Conservation (phyloP, 2,329 filamentous ascomycete species). For the Penicillium psychrosexuale region DNA sequence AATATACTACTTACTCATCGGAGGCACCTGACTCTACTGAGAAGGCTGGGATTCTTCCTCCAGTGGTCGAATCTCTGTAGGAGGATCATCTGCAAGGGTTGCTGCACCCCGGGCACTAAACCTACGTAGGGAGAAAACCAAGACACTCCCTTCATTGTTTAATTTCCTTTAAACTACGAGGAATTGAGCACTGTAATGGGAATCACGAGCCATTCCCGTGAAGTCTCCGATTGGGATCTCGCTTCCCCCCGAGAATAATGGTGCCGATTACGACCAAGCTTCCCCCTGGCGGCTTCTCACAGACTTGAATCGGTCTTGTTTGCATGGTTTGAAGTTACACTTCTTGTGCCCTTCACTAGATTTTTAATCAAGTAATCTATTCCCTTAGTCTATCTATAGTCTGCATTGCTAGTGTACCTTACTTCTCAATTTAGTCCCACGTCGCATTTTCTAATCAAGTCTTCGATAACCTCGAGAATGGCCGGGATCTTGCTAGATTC, state of each 20-base stretch:
- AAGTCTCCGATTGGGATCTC: constrained; percentile 4
- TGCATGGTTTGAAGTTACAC: background rate
- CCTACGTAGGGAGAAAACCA: constrained; percentile 1
- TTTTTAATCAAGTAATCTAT: background rate
- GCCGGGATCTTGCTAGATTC: background rate
- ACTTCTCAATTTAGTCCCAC: background rate
- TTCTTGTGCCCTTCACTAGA: background rate
- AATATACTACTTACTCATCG: background rate
- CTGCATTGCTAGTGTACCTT: background rate
- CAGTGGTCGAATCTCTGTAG: constrained; percentile 1
- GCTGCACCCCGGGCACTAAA: constrained; percentile 1
- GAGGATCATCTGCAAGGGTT: constrained; percentile 18
- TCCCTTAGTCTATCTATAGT: background rate
- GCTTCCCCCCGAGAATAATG: background rate
- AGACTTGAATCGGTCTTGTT: background rate
- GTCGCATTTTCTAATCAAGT: background rate
- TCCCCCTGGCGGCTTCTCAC: background rate
- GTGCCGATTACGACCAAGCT: background rate
- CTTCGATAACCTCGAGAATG: background rate
- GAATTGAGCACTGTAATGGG: constrained; percentile 13
- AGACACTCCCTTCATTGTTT: constrained; percentile 23
- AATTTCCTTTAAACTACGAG: constrained; percentile 8
- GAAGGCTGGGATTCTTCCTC: background rate
- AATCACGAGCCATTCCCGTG: background rate
- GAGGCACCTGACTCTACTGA: background rate